Evolutionary conservation across 495 filamentous ascomycete genomes (phyloP), one percentile per base, ranked within the genome.

Genomic region (Endocarpon pusillum): DNA sequence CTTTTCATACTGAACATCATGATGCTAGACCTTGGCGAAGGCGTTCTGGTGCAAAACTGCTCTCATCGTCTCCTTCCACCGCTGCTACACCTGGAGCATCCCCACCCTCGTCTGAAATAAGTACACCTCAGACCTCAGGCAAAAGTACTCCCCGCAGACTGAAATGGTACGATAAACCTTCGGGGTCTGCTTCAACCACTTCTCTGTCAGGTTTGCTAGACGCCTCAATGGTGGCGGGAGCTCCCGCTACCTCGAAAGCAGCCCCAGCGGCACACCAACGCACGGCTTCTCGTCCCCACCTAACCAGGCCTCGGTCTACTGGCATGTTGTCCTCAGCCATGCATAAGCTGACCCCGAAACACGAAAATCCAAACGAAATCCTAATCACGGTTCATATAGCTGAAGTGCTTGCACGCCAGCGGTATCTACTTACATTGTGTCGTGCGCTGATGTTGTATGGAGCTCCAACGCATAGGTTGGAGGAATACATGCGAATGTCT

Each of bases 401-500:
- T n/a, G 78, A 86, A 38, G 76, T 73, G 8, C 55, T 94, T 34
- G 67, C 69, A 34, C 74, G 87, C 10, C 87, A 96, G 44, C 67
- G 67, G 30, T 94, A 92, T 55, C 66, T 94, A 21, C 57, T 87
- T 29, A 81, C 75, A 38, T 73, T 94, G 22, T 94, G 89, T 51
- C 71, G 71, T 31, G 81, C 81, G 1, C 55, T 94, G 46, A 94
- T 96, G 81, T 67, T 68, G 39, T 84, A 76, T 39, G 81, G 81
- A 11, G 79, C 78, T 1, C 79, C 79, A 4, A 83, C 79, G 0
- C 79, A 85, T 44, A 65, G 79, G 7, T 51, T 85, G 12, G 79
- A 85, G 48, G 76, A 81, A 43, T 93, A 93, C 46, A 79, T 96
- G 78, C 74, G 66, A 35, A 92, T 86, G 83, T 81, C 81, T 10